Base-by-base conservation (phyloP, 106 monocot genomes). In the Allium sativum region DNA sequence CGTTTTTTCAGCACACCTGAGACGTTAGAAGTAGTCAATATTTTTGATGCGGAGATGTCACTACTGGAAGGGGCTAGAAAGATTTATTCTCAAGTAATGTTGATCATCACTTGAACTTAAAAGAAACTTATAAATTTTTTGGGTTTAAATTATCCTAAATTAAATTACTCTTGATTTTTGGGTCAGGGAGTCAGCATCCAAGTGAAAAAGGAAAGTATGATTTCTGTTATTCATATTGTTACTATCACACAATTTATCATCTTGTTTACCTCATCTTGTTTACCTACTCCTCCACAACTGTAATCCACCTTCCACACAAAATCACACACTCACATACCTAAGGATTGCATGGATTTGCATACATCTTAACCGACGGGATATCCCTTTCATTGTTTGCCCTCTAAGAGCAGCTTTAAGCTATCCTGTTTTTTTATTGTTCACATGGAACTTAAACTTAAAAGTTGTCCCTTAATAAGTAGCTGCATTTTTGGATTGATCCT, bases 1-100 rank as follows among this genome's bases (percentile, higher is more conserved):
- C 79, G 96, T 52, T 92, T 98, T 65, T 87, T 98, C 21, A 98
- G 91, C 65, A 98, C 96, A 19, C 96, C 96, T 16, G 96, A 98
- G 64, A 82, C 91, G 6, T 67, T 98, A 76, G 96, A 91, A 51
- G 58, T 84, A 68, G 88, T 83, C 43, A 85, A 82, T 73, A 92
- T 87, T 54, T 81, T 82, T 68, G 96, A 98, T 85, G 82, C 76
- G 11, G 96, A 98, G 76, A 82, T 88, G 82, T 80, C 78, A 19
- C 96, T 91, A 53, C 63, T 98, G 71, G 96, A 98, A 80, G 87
- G 79, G 56, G 96, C 91, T 7, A 87, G 80, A 69, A 92, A 64
- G 59, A 88, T 91, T 55, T 98, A 98, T 68, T 79, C 77, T 21
- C 84, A 85, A 82, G 96, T 87, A 18, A 65, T 44, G 16, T 40